A percentile compares a stretch with the other conserved stretches of the same genome.
Evolutionary conservation across 2,329 filamentous ascomycete genomes (phyloP).

Genomic region (Aspergillus sp.): DNA sequence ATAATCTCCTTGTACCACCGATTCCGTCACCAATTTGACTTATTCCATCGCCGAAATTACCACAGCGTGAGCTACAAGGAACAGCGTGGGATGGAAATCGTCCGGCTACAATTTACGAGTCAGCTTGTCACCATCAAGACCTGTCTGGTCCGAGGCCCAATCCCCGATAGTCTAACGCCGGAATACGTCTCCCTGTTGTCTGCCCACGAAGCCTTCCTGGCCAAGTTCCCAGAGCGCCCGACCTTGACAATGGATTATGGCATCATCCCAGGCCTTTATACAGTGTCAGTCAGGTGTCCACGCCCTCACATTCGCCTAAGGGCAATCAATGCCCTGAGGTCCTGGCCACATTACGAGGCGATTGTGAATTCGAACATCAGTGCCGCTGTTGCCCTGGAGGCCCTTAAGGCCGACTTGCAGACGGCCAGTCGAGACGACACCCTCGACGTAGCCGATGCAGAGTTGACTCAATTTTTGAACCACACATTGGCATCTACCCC

Average conservation of each 20-base stretch:
- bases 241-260: background rate
- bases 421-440: background rate
- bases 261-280: background rate
- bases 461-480: background rate
- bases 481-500: background rate
- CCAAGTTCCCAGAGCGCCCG: background rate
- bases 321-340: background rate
- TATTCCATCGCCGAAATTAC: background rate
- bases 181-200: background rate
- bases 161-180: background rate
- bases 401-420: background rate
- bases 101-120: background rate
- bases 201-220: background rate
- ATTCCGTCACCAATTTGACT: background rate
- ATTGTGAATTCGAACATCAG: background rate
- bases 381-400: background rate
- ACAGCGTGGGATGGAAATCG: background rate
- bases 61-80: background rate
- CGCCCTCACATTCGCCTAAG: background rate
- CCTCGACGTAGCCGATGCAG: background rate
- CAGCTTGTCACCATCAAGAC: constrained; percentile 5
- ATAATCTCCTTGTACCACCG: background rate
- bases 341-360: constrained; percentile 7
- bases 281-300: background rate
- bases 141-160: background rate